A percentile compares a stretch with the other conserved stretches of the same genome.
These are phyloP conservation scores for Solanum appendiculatum DNA, from an alignment of 257 asterid species.

Conservation along the genomic window DNA sequence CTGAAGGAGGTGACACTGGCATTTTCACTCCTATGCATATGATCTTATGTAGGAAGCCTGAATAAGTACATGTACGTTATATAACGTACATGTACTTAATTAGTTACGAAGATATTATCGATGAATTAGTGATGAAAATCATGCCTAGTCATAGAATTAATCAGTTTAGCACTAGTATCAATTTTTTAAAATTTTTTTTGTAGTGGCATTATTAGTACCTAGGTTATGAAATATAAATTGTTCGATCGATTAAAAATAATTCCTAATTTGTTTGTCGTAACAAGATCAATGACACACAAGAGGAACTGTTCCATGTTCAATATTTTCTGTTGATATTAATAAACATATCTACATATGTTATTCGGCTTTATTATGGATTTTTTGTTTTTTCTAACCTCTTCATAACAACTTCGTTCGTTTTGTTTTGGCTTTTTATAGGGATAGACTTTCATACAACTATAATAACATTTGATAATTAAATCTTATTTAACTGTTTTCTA, in stretches of 20 bases:
- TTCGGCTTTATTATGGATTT: background rate
- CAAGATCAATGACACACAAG: background rate
- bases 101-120: background rate
- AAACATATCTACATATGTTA: background rate
- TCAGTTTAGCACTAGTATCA: background rate
- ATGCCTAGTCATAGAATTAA: background rate
- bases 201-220: background rate
- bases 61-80: background rate
- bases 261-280: no score
- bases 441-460: background rate
- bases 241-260: background rate
- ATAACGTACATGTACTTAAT: background rate
- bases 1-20: constrained; percentile 65
- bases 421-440: background rate
- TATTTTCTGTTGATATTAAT: no score
- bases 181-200: background rate
- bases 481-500: no score
- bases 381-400: background rate
- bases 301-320: background rate
- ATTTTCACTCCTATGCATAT: constrained; percentile 82
- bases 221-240: no score
- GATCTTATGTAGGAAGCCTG: constrained; percentile 77
- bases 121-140: background rate
- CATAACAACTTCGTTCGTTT: background rate
- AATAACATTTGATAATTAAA: background rate